These are phyloP conservation scores for Cryptosporidium sp. DNA, from an alignment of 169 alveolate genomes.

Conservation along the genomic window DNA sequence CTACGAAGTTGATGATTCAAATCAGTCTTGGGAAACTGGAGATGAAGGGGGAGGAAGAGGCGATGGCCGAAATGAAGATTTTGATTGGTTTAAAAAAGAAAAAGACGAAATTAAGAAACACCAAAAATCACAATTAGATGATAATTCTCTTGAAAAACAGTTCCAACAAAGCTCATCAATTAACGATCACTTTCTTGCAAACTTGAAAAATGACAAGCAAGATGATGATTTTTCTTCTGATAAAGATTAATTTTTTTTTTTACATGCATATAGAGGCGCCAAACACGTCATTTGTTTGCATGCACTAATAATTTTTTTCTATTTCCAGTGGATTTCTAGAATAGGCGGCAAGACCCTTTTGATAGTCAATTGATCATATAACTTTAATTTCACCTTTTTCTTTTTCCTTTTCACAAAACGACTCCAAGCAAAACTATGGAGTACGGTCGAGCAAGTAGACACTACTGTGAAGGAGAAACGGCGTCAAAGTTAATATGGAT, in stretches of 20 bases:
- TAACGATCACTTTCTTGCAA: slow-evolving; percentile 9
- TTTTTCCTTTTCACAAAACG: not conserved
- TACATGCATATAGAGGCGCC: not conserved
- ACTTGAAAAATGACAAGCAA: not conserved
- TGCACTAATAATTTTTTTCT: not conserved
- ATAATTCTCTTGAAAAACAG: not conserved
- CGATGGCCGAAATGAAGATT: not conserved
- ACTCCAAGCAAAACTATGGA: not conserved
- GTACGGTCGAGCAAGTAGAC: not conserved
- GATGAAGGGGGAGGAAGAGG: not conserved
- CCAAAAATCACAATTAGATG: not conserved
- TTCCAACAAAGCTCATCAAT: not conserved
- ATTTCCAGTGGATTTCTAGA: not conserved
- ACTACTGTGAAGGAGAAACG: no score
- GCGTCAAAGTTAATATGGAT: not conserved
- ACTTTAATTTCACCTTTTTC: no score
- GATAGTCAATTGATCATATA: no score
- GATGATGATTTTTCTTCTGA: not conserved
- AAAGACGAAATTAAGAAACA: slow-evolving; percentile 18
- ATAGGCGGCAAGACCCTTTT: not conserved
- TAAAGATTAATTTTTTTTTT: not conserved
- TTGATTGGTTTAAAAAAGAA: slow-evolving; percentile 24
- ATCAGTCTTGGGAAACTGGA: not conserved
- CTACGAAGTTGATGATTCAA: not conserved
- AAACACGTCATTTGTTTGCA: slow-evolving; percentile 2